A percentile compares a stretch with the other conserved stretches of the same genome.
phyloP scores from a whole-genome alignment of 257 asterid species.

The Parsonsia alboflavescens region DNA sequence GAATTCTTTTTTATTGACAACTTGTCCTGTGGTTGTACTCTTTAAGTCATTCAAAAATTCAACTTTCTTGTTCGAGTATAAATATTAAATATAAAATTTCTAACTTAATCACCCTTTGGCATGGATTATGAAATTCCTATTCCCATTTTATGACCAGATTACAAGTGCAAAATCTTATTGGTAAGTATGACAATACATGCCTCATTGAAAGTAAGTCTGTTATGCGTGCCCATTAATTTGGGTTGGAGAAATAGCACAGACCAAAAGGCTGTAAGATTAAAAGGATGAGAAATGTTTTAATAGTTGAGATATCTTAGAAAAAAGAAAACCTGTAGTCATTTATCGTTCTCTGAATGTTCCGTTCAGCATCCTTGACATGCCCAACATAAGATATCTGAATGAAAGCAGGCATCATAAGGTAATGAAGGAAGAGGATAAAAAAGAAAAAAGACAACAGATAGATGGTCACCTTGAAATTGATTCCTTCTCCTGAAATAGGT shows the following conservation, averaged over 20 bases:
- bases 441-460: neutral
- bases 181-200: neutral
- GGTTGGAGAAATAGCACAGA: neutral
- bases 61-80: neutral
- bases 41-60: neutral
- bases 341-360: slow-evolving; percentile 59
- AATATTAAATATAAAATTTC: neutral
- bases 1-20: neutral
- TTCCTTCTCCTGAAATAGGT: slow-evolving; percentile 43
- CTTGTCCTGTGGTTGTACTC: neutral
- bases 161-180: neutral
- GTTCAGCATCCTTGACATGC: slow-evolving; percentile 78
- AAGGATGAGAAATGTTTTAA: neutral
- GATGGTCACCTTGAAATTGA: slow-evolving; percentile 61
- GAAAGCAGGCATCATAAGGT: slow-evolving; percentile 1
- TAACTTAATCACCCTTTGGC: neutral
- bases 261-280: neutral
- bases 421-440: slow-evolving; percentile 6
- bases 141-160: neutral
- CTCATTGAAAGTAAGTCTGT: neutral
- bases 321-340: slow-evolving; percentile 63
- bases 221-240: neutral
- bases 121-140: neutral
- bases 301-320: slow-evolving; percentile 8
- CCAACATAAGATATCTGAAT: slow-evolving; percentile 74